Evolutionary conservation across 768 basidiomycete species (phyloP), one percentile per base, ranked within the genome.

Genomic region (Russula dissimulans): DNA sequence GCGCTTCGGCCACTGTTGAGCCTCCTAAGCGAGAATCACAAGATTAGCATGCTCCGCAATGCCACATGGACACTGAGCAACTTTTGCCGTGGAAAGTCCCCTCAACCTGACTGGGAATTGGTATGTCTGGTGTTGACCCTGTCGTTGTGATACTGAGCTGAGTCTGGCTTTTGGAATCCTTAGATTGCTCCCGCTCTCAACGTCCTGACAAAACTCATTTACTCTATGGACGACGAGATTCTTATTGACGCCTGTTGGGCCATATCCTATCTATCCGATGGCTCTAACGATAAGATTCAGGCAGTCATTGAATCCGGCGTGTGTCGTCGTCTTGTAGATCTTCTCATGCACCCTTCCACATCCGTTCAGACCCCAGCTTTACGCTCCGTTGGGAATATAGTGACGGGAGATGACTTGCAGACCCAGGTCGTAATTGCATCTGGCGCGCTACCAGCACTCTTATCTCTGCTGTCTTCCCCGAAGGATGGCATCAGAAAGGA

Each of bases 161-260:
- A 22, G 43, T 32, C 43, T 38, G 56, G 59, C 67, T 67, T 62
- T 41, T 62, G 67, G 57, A 67, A 22, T 22, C 43, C n/a, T 49
- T 59, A 98, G 95, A 98, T 99, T 70, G 92, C 93, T 8, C 97
- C 97, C 18, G 95, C 97, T 45, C 78, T 99, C 56, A 89, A 91
- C n/a, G 91, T 97, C 58, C 79, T 99, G 65, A 97, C 95, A 56
- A 99, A 99, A 75, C 77, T 99, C 68, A 97, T 99, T 74, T 98
- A 97, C 76, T 97, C 95, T 34, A 81, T 98, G 69, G 97, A 99
- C 71, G 97, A 98, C 69, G 97, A 99, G 75, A 97, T 97, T 67
- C 77, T 99, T 69, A 99, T 99, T 69, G 97, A 99, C 72, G 97
- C 97, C 14, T 99, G 97, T 79, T 99, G 97, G 97, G 97, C 97